A percentile compares a stretch with the other conserved stretches of the same genome.
These are phyloP conservation scores for Fremontodendron californicum DNA, from an alignment of 345 rosid genomes.

Conservation along the genomic window DNA sequence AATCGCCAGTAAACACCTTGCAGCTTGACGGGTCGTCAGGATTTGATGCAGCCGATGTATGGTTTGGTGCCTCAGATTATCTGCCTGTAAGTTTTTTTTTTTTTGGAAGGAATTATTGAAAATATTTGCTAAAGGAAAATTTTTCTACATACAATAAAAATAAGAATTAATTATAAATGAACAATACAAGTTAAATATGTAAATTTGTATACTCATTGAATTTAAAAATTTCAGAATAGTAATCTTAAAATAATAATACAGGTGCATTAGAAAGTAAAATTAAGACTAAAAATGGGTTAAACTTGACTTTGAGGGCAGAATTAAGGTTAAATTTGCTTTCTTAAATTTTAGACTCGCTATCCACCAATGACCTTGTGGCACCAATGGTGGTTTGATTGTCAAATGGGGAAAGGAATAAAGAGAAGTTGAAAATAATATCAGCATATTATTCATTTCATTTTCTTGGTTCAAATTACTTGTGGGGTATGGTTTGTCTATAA, in stretches of 20 bases:
- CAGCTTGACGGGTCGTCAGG: constrained; percentile 80
- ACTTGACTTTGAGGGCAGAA: constrained; percentile 18
- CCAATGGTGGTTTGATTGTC: constrained; percentile 8
- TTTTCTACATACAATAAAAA: not conserved
- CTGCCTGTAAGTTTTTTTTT: constrained; percentile 98
- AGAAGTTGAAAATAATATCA: no score
- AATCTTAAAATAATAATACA: not conserved
- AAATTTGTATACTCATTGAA: no score
- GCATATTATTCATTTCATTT: not conserved
- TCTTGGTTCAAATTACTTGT: constrained; percentile 7
- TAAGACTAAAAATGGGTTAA: constrained; percentile 1
- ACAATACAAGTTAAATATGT: not conserved
- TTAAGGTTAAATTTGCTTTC: not conserved
- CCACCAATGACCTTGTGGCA: constrained; percentile 28
- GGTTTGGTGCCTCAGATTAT: constrained; percentile 86
- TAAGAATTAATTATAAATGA: not conserved
- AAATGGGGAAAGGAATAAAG: constrained; percentile 17
- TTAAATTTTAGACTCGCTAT: constrained; percentile 5
- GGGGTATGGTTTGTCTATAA: constrained; percentile 17
- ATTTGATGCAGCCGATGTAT: constrained; percentile 66
- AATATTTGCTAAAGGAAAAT: not conserved
- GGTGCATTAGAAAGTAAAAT: not conserved
- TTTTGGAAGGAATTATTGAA: not conserved
- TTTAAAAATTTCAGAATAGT: not conserved
- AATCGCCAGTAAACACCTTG: constrained; percentile 69